These are phyloP conservation scores for Endocalyx cinctus DNA, from an alignment of 2,329 filamentous ascomycete genomes.

Conservation along the genomic window DNA sequence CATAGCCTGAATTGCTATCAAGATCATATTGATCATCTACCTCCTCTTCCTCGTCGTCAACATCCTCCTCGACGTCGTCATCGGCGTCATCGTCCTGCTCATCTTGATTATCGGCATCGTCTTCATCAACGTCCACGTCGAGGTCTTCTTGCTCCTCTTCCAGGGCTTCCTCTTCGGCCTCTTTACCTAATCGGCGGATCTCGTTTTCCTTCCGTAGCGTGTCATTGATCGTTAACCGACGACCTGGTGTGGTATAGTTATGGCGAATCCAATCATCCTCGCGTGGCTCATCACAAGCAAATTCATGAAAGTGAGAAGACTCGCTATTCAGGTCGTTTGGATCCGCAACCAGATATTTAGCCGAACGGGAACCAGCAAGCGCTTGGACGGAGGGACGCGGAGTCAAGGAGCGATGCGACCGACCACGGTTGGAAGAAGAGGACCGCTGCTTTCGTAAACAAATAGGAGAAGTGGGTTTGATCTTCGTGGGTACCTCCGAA, in stretches of 20 bases:
- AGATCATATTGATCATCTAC: constrained; percentile 48
- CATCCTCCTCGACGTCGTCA: constrained; percentile 44
- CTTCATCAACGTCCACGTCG: constrained; percentile 40
- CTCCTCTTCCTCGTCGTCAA: constrained; percentile 44
- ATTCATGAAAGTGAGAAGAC: constrained; percentile 76
- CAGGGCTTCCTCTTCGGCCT: constrained; percentile 84
- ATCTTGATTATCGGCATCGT: constrained; percentile 44
- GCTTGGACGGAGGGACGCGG: constrained; percentile 34
- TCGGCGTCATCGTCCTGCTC: constrained; percentile 46
- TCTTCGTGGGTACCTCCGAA: constrained; percentile 8
- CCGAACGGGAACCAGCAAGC: constrained; percentile 32
- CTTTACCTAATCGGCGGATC: constrained; percentile 79
- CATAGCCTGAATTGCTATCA: constrained; percentile 59
- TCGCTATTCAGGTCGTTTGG: constrained; percentile 49
- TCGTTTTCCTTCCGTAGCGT: constrained; percentile 85
- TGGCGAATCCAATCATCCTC: constrained; percentile 88
- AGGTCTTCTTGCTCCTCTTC: constrained; percentile 65
- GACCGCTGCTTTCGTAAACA: constrained; percentile 24
- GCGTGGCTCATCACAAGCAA: constrained; percentile 74
- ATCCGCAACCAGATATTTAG: constrained; percentile 47
- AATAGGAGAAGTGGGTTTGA: constrained; percentile 16
- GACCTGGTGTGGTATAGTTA: constrained; percentile 57
- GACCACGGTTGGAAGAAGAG: constrained; percentile 21
- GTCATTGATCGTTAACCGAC: constrained; percentile 81
- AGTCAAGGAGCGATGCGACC: constrained; percentile 22